phyloP scores from a whole-genome alignment of 768 basidiomycete species.

The Hygrophorus pudorinus region DNA sequence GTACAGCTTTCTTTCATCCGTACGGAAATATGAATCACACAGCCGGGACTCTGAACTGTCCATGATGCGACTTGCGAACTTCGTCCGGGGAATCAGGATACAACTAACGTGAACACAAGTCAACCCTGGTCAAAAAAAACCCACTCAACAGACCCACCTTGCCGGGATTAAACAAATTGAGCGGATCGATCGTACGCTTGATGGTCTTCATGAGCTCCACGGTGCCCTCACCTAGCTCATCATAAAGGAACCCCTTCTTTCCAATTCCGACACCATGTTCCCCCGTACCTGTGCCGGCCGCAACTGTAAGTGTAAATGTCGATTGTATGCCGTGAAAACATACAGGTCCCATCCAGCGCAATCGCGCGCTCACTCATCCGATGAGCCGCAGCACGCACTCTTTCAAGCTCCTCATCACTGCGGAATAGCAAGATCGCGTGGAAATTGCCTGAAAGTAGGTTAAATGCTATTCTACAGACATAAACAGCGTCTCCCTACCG shows the following conservation, averaged over 20 bases:
- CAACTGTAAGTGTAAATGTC: neutral
- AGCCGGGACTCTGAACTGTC: too few species aligned
- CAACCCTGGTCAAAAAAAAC: too few species aligned
- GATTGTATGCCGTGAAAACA: constrained; percentile 15
- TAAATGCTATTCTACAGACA: neutral
- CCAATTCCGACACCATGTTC: constrained; percentile 87
- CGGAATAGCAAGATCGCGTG: constrained; percentile 49
- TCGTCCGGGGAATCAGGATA: too few species aligned
- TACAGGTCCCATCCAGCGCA: constrained; percentile 68
- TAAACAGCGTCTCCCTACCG: constrained; percentile 14
- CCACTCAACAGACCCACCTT: constrained; percentile 31
- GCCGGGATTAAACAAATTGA: constrained; percentile 79
- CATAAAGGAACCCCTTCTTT: constrained; percentile 70
- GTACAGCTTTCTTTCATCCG: too few species aligned
- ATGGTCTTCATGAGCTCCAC: constrained; percentile 81
- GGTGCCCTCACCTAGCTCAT: constrained; percentile 79
- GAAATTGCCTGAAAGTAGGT: constrained; percentile 27
- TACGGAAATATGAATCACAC: too few species aligned
- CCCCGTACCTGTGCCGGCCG: constrained; percentile 50
- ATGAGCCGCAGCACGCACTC: constrained; percentile 52
- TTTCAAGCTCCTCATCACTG: constrained; percentile 45
- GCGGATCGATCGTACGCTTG: constrained; percentile 71
- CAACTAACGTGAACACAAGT: too few species aligned
- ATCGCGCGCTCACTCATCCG: constrained; percentile 66
- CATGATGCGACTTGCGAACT: too few species aligned